A percentile compares a stretch with the other conserved stretches of the same genome.
These are phyloP conservation scores for Gracilaria gracilis DNA, from an alignment of 23 red algal species.

Conservation along the genomic window DNA sequence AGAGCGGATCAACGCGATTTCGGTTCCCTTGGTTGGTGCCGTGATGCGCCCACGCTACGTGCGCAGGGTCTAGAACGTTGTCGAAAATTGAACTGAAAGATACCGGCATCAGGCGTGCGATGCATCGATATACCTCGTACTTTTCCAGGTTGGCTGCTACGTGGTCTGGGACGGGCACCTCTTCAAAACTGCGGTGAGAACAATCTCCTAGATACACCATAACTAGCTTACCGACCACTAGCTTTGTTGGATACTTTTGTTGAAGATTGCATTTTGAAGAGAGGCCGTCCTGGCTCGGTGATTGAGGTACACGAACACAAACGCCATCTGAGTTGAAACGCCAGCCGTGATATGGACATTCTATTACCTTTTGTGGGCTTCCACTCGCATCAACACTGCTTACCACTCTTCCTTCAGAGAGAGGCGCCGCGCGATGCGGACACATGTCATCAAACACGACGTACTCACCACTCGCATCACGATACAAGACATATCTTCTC, in stretches of 20 bases:
- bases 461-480: slow-evolving; percentile 43
- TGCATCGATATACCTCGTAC: slow-evolving; percentile 15
- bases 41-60: slow-evolving; percentile 63
- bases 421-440: slow-evolving; percentile 66
- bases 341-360: slow-evolving; percentile 70
- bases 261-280: slow-evolving; percentile 25
- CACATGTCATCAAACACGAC: slow-evolving; percentile 63
- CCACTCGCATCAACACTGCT: background rate
- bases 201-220: slow-evolving; percentile 51
- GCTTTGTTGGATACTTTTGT: slow-evolving; percentile 24
- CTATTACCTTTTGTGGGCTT: slow-evolving; percentile 11
- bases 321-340: slow-evolving; percentile 40
- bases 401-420: slow-evolving; percentile 59
- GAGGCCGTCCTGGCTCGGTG: background rate
- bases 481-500: slow-evolving; percentile 27
- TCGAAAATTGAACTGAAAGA: slow-evolving; percentile 6
- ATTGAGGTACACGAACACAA: slow-evolving; percentile 46
- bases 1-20: background rate
- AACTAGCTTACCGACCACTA: slow-evolving; percentile 16
- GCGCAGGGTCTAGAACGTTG: slow-evolving; percentile 48
- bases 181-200: background rate
- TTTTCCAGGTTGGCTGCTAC: background rate
- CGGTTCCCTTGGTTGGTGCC: slow-evolving; percentile 44
- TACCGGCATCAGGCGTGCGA: slow-evolving; percentile 3
- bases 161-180: slow-evolving; percentile 20